Conservation (phyloP, 805 yeast species). For the Candida ascalaphidarum region DNA sequence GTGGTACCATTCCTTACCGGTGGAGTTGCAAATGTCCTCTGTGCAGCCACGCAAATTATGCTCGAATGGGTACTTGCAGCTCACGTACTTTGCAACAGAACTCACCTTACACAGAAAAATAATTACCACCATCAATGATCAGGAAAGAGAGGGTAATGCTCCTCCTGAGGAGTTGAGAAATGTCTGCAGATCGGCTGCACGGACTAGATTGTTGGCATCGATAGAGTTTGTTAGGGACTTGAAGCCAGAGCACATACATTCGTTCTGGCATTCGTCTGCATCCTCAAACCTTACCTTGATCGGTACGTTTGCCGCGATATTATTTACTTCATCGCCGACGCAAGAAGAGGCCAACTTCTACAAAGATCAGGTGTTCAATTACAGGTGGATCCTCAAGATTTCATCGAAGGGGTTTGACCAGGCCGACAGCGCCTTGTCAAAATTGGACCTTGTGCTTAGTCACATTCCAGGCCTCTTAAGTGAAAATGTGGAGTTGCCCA, state of each 20-base stretch:
- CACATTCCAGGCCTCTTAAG: constrained; percentile 66
- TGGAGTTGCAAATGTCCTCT: constrained; percentile 53
- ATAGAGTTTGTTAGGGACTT: constrained; percentile 69
- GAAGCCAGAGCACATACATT: constrained; percentile 74
- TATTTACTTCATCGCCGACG: constrained; percentile 56
- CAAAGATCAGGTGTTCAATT: constrained; percentile 63
- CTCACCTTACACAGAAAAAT: constrained; percentile 77
- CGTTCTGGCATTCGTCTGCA: constrained; percentile 86
- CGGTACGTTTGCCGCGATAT: constrained; percentile 80
- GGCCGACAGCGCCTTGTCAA: constrained; percentile 63
- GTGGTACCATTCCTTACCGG: constrained; percentile 72
- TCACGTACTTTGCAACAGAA: constrained; percentile 86
- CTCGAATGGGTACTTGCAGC: constrained; percentile 69
- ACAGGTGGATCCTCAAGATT: constrained; percentile 67
- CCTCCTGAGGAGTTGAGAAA: constrained; percentile 27
- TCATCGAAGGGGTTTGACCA: constrained; percentile 73
- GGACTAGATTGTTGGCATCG: constrained; percentile 72
- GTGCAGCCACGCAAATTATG: constrained; percentile 55
- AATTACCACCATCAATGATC: constrained; percentile 42
- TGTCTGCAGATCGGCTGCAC: constrained; percentile 83
- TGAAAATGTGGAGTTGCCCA: constrained; percentile 28
- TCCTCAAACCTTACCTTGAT: constrained; percentile 72
- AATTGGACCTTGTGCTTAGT: constrained; percentile 61
- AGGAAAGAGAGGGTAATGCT: constrained; percentile 19
- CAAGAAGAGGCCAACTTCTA: constrained; percentile 58